Percentiles rank a stretch among this genome's conserved stretches.
Evolutionary conservation across 306 rosid species (phyloP).

Genomic region (Pueraria montana): DNA sequence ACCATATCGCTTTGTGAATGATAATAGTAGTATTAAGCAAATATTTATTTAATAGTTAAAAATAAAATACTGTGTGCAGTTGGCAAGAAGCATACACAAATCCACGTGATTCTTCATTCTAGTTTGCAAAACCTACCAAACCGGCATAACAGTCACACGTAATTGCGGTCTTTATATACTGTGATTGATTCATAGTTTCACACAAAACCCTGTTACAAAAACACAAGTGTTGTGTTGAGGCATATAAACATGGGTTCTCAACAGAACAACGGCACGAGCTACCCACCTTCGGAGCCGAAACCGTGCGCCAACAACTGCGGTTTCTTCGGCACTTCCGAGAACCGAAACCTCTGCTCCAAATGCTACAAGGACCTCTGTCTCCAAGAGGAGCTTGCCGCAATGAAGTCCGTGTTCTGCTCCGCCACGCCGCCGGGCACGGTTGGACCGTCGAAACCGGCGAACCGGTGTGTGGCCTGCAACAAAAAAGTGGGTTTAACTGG

Average conservation of each 20-base stretch:
- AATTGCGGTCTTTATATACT: background rate
- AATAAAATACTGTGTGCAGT: too few species aligned
- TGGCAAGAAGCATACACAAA: too few species aligned
- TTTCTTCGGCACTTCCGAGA: slow-evolving; percentile 63
- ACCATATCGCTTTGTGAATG: too few species aligned
- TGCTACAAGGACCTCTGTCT: slow-evolving; percentile 57
- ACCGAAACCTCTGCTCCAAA: slow-evolving; percentile 70
- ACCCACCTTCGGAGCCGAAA: slow-evolving; percentile 62
- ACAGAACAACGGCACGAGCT: slow-evolving; percentile 61
- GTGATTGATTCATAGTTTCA: background rate
- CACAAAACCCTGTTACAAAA: background rate
- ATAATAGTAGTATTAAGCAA: too few species aligned
- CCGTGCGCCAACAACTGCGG: slow-evolving; percentile 77
- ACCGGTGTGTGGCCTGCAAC: slow-evolving; percentile 64
- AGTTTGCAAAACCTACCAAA: too few species aligned
- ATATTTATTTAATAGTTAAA: too few species aligned
- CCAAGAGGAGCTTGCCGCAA: slow-evolving; percentile 48
- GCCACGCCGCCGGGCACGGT: background rate
- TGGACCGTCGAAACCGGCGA: slow-evolving; percentile 31
- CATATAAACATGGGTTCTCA: slow-evolving; percentile 59
- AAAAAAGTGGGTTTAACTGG: slow-evolving; percentile 67
- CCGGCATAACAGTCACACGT: too few species aligned
- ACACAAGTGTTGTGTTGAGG: background rate
- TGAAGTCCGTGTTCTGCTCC: background rate
- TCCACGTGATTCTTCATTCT: too few species aligned